These are phyloP conservation scores for Colletotrichum sp. DNA, from an alignment of 2,329 filamentous ascomycete genomes.

Conservation along the genomic window DNA sequence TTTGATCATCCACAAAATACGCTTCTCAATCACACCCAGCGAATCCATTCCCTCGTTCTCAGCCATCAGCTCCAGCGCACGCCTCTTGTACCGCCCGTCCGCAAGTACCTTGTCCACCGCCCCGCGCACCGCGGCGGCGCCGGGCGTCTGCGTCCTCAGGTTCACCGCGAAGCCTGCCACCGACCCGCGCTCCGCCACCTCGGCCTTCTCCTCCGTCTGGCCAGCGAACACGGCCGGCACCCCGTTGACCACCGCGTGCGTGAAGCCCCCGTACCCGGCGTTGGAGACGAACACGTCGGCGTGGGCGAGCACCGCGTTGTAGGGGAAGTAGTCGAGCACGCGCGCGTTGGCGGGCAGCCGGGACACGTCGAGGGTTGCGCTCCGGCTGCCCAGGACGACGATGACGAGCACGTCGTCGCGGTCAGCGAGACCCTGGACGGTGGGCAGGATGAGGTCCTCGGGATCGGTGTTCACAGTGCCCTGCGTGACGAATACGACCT, in stretches of 20 bases:
- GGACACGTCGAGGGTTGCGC: not conserved
- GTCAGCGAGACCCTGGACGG: not conserved
- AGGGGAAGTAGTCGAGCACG: not conserved
- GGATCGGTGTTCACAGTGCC: not conserved
- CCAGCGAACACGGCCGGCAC: not conserved
- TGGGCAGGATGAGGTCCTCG: not conserved
- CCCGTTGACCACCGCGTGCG: not conserved
- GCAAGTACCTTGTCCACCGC: not conserved
- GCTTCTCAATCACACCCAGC: not conserved
- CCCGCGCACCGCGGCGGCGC: not conserved
- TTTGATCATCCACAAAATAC: not conserved
- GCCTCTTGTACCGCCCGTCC: not conserved
- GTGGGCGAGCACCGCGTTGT: not conserved
- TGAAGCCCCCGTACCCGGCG: not conserved
- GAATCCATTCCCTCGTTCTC: not conserved
- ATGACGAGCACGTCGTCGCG: not conserved
- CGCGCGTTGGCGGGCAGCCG: not conserved
- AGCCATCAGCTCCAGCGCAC: not conserved
- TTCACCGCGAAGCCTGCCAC: not conserved
- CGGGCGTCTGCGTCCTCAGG: not conserved
- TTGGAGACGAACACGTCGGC: not conserved
- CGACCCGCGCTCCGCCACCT: not conserved
- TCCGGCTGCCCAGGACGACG: not conserved
- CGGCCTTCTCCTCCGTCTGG: not conserved
- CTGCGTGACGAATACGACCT: not conserved